Percentiles rank a stretch among this genome's conserved stretches.
Conservation (phyloP, 2,329 filamentous ascomycete species). For the Corinectria fuckeliana region DNA sequence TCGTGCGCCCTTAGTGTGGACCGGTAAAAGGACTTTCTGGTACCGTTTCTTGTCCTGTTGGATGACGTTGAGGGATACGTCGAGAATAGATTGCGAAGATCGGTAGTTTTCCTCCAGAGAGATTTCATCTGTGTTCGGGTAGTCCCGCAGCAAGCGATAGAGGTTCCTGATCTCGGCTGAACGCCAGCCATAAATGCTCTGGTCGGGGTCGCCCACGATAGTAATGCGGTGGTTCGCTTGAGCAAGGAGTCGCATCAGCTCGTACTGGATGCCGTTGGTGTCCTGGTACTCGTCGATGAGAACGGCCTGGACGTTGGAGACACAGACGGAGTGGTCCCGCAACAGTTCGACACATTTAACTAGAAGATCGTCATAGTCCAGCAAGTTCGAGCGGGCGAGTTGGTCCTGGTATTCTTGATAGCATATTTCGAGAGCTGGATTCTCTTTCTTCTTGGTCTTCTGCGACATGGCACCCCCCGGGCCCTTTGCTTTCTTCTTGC, state of each 20-base stretch:
- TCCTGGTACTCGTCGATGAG: slow-evolving; percentile 98
- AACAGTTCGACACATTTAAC: slow-evolving; percentile 84
- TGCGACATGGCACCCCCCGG: slow-evolving; percentile 51
- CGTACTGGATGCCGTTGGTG: slow-evolving; percentile 93
- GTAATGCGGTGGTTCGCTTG: slow-evolving; percentile 78
- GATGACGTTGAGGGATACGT: slow-evolving; percentile 82
- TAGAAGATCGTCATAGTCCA: slow-evolving; percentile 95
- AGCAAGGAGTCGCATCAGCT: slow-evolving; percentile 89
- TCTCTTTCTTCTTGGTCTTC: slow-evolving; percentile 47
- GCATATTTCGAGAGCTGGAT: slow-evolving; percentile 68
- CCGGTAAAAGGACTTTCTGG: slow-evolving; percentile 78
- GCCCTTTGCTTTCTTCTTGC: slow-evolving; percentile 67
- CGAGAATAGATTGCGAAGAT: slow-evolving; percentile 84
- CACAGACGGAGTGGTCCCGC: slow-evolving; percentile 74
- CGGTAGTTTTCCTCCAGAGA: slow-evolving; percentile 94
- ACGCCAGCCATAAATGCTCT: slow-evolving; percentile 97
- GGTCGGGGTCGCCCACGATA: slow-evolving; percentile 94
- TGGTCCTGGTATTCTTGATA: slow-evolving; percentile 81
- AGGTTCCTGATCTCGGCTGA: slow-evolving; percentile 93
- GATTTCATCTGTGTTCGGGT: slow-evolving; percentile 79
- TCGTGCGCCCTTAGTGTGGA: slow-evolving; percentile 78
- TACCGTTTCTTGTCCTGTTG: slow-evolving; percentile 86
- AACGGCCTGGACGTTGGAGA: slow-evolving; percentile 87
- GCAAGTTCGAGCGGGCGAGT: slow-evolving; percentile 75
- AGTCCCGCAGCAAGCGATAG: slow-evolving; percentile 76